A percentile compares a stretch with the other conserved stretches of the same genome.
Conservation (phyloP, 1,284 basidiomycete genomes). For the Vanrija pseudolonga region DNA sequence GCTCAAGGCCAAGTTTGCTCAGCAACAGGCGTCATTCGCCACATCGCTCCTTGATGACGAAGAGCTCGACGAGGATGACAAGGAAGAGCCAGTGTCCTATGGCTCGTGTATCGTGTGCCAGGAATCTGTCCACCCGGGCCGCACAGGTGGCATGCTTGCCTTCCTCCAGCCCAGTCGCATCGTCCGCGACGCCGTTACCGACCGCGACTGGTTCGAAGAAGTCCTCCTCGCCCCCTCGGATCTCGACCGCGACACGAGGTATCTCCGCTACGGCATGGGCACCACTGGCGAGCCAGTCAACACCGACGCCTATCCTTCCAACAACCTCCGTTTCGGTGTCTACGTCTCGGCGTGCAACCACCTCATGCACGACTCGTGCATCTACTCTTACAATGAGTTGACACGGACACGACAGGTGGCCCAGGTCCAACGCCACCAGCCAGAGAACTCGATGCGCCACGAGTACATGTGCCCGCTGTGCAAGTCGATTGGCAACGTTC, state of each 20-base stretch:
- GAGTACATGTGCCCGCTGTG: constrained; percentile 99
- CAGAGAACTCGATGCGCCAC: constrained; percentile 84
- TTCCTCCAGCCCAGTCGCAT: constrained; percentile 84
- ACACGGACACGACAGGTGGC: constrained; percentile 83
- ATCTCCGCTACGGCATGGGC: constrained; percentile 31
- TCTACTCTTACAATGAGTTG: constrained; percentile 82
- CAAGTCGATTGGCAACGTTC: constrained; percentile 92
- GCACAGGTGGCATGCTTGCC: constrained; percentile 83
- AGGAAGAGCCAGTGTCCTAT: constrained; percentile 56
- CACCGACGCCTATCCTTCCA: constrained; percentile 61
- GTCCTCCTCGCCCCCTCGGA: constrained; percentile 63
- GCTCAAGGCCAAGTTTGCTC: constrained; percentile 89
- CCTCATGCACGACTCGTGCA: constrained; percentile 95
- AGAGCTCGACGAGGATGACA: constrained; percentile 61
- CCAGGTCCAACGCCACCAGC: constrained; percentile 90
- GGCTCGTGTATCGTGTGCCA: constrained; percentile 98
- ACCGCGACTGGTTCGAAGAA: constrained; percentile 67
- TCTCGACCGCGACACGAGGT: constrained; percentile 58
- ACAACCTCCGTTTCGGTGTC: constrained; percentile 75
- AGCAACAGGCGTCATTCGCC: constrained; percentile 75
- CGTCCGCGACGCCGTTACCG: constrained; percentile 74
- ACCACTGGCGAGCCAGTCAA: constrained; percentile 33
- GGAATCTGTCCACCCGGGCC: constrained; percentile 73
- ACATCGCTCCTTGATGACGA: constrained; percentile 44
- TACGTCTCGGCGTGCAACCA: constrained; percentile 90